Base-by-base conservation (phyloP, 169 alveolate genomes). In the Babesia ovata region DNA sequence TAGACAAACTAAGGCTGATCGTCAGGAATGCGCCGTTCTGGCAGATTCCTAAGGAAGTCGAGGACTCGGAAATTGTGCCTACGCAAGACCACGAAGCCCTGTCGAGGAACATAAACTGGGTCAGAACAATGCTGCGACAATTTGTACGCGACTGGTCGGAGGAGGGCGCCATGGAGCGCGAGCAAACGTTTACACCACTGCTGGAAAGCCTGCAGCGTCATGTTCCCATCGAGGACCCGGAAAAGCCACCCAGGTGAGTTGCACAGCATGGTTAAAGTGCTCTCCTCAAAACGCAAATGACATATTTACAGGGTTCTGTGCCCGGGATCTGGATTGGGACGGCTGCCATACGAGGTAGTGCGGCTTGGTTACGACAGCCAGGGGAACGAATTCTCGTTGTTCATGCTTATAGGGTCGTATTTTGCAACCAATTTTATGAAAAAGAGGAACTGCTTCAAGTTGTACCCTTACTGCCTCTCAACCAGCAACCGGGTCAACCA, bases 251-350 rank as follows among this genome's bases (percentile, higher is more conserved):
- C 59, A 39, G 86, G 86, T 50, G 46, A 48, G 45, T 75, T 65
- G 42, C 42, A 29, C 45, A 33, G 45, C 66, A 22, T 4, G 11
- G 33, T 1, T 2, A 1, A 4, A 1, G 1, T 3, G 59, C 24
- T 24, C 59, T 7, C 22, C 75, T 60, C 44, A 33, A 59, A 33
- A 33, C 39, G 39, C 2, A 2, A 33, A 33, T 57, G 56, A 50
- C 48, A 69, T 65, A 19, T 49, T 75, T 26, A 87, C 24, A 93
- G 95, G 67, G 96, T 97, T 16, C 70, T 96, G 63, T 93, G 96
- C 42, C 99, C 99, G 6, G 99, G 99, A 6, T 93, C 97, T 49
- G 99, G 99, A 4, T 75, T 98, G 62, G 99, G 99, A 17, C 90
- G 99, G 70, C 83, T 98, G 65, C 98, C 98, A 28, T 98, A 93